Conservation (phyloP, 2,329 filamentous ascomycete genomes). For the Ceratocystis albifundus region DNA sequence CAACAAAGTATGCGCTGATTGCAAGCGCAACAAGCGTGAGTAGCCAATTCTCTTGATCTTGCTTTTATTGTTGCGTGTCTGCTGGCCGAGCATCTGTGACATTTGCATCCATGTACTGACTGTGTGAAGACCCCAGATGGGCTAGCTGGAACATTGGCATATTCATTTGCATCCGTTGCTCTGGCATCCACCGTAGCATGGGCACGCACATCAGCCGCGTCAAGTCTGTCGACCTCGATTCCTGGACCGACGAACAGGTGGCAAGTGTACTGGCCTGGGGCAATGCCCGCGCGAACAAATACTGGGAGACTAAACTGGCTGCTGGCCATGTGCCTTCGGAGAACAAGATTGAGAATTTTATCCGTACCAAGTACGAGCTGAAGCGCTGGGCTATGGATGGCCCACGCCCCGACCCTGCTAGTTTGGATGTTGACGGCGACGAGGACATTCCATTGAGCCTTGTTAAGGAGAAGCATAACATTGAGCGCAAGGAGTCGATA, state of each 20-base stretch:
- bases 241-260: constrained; percentile 97
- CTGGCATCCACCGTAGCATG: constrained; percentile 96
- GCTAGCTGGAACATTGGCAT: constrained; percentile 97
- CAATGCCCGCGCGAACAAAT: constrained; percentile 92
- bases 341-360: constrained; percentile 98
- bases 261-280: constrained; percentile 92
- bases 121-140: constrained; percentile 75
- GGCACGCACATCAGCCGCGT: constrained; percentile 96
- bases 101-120: constrained; percentile 11
- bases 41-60: constrained; percentile 23
- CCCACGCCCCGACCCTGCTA: constrained; percentile 81
- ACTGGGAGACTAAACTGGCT: constrained; percentile 94
- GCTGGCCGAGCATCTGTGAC: constrained; percentile 16
- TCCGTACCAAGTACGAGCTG: constrained; percentile 95
- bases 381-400: constrained; percentile 99
- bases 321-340: constrained; percentile 86
- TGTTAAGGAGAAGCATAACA: constrained; percentile 54
- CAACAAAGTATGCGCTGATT: constrained; percentile 96
- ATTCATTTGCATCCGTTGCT: constrained; percentile 96
- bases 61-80: background rate
- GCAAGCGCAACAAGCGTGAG: constrained; percentile 96
- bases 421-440: constrained; percentile 64
- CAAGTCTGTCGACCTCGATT: constrained; percentile 94
- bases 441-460: constrained; percentile 61
- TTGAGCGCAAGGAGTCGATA: constrained; percentile 47